Evolutionary conservation across 2,329 filamentous ascomycete genomes (phyloP), one percentile per base, ranked within the genome.

Genomic region (Fusarium sp.): DNA sequence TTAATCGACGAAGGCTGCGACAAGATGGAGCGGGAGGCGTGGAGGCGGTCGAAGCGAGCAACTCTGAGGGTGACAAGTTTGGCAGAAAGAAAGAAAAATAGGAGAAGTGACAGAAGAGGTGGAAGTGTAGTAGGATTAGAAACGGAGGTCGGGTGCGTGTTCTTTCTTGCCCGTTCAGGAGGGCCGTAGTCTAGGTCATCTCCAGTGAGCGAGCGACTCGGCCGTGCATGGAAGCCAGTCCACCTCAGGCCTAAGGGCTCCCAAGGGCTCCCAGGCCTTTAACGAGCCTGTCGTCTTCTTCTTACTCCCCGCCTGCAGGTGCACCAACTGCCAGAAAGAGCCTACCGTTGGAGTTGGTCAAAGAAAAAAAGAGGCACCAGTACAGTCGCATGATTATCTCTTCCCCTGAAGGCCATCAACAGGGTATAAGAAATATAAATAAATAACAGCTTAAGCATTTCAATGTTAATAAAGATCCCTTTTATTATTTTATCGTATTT

Each of bases 281-380:
- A 40, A 62, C 63, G 70, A 67, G 71, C 59, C 73, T 76, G 70
- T 70, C 76, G 63, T 56, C 71, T 69, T 62, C 69, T 71, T 59
- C 62, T 61, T 65, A 16, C 42, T 46, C 42, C 42, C 8, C 64
- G 63, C 44, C 36, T 40, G 62, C 20, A 44, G 20, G 42, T 74
- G 29, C 57, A 64, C 46, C 42, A 55, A 51, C 63, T 31, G 33
- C 73, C 73, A 67, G 58, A 70, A 72, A 53, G 49, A 69, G 72
- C 67, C 67, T 72, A 44, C 33, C 33, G 33, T 35, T 35, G 33
- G 33, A 35, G 33, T 35, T 35, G 33, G 33, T 11, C 31, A 11
- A 33, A 14, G 31, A 11, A 33, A 33, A 33, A 33, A 33, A 12
- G 31, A 33, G 31, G 14, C 31, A 33, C 12, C 31, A 33, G 31